phyloP scores from a whole-genome alignment of 2,329 filamentous ascomycete species.

The Venturia aucupariae region DNA sequence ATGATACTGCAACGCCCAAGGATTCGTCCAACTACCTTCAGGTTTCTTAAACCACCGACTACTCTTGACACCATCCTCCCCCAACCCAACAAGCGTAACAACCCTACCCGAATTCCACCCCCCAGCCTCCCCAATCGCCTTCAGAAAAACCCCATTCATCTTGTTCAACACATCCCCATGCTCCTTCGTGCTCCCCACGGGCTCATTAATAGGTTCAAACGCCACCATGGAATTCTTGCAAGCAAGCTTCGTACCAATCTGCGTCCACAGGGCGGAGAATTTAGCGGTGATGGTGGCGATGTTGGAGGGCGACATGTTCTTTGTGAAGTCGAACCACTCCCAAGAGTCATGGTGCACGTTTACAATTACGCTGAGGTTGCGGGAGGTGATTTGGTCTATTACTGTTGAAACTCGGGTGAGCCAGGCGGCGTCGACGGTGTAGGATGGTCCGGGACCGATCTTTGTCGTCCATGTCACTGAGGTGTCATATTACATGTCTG shows the following conservation, averaged over 20 bases:
- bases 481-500: too few species aligned
- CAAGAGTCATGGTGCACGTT: slow-evolving; percentile 54
- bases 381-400: slow-evolving; percentile 44
- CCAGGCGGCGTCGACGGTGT: slow-evolving; percentile 46
- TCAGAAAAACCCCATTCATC: slow-evolving; percentile 48
- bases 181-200: slow-evolving; percentile 41
- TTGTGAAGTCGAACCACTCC: slow-evolving; percentile 48
- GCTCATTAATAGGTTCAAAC: slow-evolving; percentile 53
- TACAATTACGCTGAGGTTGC: slow-evolving; percentile 44
- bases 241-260: slow-evolving; percentile 46
- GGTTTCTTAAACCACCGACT: slow-evolving; percentile 45
- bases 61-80: slow-evolving; percentile 45
- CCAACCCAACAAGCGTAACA: slow-evolving; percentile 45
- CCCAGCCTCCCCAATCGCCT: slow-evolving; percentile 44
- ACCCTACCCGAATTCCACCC: slow-evolving; percentile 48
- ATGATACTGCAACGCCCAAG: slow-evolving; percentile 53
- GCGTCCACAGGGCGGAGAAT: slow-evolving; percentile 48
- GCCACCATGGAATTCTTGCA: slow-evolving; percentile 47
- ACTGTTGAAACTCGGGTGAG: slow-evolving; percentile 49
- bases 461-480: slow-evolving; percentile 50
- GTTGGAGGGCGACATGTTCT: slow-evolving; percentile 32
- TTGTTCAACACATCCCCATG: slow-evolving; percentile 45
- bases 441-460: slow-evolving; percentile 43
- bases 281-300: slow-evolving; percentile 46
- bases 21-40: slow-evolving; percentile 38